Evolutionary conservation across 2,329 filamentous ascomycete genomes (phyloP).

Genomic region (Conoideocrella luteorostrata): DNA sequence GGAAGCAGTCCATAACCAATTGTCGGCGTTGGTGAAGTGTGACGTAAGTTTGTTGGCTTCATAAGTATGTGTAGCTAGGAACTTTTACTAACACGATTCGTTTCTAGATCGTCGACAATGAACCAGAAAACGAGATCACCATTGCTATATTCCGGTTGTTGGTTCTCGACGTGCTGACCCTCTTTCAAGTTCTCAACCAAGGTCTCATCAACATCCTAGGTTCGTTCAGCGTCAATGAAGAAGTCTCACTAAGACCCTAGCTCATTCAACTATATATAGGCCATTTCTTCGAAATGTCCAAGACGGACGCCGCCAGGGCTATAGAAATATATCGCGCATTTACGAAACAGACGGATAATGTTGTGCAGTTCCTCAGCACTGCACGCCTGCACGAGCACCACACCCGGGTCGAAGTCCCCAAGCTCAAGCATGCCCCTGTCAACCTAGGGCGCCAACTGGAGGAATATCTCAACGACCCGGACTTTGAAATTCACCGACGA

Average conservation of each 20-base stretch:
- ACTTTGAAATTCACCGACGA: constrained; percentile 87
- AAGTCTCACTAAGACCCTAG: constrained; percentile 7
- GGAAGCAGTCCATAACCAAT: constrained; percentile 82
- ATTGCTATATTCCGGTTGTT: constrained; percentile 88
- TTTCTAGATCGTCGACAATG: constrained; percentile 69
- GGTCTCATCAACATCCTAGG: constrained; percentile 94
- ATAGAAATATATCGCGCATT: constrained; percentile 90
- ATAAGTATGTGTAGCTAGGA: neutral
- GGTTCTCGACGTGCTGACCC: constrained; percentile 78
- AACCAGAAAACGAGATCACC: constrained; percentile 94
- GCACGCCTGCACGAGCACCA: constrained; percentile 88
- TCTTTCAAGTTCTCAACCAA: constrained; percentile 95
- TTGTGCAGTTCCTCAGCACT: constrained; percentile 82
- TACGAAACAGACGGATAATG: constrained; percentile 83
- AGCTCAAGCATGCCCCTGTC: constrained; percentile 93
- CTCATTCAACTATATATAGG: constrained; percentile 44
- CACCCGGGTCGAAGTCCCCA: constrained; percentile 88
- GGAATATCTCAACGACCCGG: constrained; percentile 88
- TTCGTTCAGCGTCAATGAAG: constrained; percentile 38
- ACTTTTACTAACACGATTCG: neutral
- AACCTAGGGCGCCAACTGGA: constrained; percentile 84
- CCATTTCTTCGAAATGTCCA: constrained; percentile 98
- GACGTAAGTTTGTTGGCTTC: constrained; percentile 55
- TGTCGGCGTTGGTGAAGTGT: constrained; percentile 79
- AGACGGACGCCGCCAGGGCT: constrained; percentile 83